Evolutionary conservation across 2,329 filamentous ascomycete genomes (phyloP).

Genomic region (Verticillium zaregamsianum): DNA sequence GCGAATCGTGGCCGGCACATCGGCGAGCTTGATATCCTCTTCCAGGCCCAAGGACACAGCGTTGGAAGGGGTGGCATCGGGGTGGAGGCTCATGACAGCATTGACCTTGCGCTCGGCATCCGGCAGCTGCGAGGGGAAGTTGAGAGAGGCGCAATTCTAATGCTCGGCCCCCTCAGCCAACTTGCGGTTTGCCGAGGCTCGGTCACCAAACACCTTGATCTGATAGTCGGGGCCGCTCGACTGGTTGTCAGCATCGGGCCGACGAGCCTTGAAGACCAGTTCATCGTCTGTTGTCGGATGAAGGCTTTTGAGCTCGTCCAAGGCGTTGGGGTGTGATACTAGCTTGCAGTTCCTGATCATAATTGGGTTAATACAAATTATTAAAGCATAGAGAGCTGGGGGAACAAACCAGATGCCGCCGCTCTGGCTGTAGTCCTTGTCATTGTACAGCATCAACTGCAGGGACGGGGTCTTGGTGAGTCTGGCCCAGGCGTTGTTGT

Average conservation of each 20-base stretch:
- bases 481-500: background rate
- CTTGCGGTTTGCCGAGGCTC: background rate
- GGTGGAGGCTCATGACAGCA: background rate
- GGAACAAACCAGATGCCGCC: too few species aligned
- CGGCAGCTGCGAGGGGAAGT: background rate
- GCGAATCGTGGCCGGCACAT: too few species aligned
- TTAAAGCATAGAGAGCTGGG: too few species aligned
- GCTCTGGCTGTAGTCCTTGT: too few species aligned
- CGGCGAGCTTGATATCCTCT: background rate
- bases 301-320: background rate
- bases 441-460: too few species aligned
- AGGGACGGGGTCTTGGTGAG: background rate
- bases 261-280: background rate
- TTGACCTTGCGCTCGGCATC: background rate
- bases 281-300: background rate
- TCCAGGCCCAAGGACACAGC: too few species aligned
- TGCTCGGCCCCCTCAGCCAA: background rate
- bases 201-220: background rate
- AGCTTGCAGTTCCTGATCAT: background rate
- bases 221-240: background rate
- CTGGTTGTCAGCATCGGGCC: background rate
- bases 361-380: too few species aligned
- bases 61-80: background rate
- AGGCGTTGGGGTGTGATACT: background rate
- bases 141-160: constrained; percentile 4